A percentile compares a stretch with the other conserved stretches of the same genome.
Conservation (phyloP, 2,329 filamentous ascomycete species). For the Cryphonectria japonica region DNA sequence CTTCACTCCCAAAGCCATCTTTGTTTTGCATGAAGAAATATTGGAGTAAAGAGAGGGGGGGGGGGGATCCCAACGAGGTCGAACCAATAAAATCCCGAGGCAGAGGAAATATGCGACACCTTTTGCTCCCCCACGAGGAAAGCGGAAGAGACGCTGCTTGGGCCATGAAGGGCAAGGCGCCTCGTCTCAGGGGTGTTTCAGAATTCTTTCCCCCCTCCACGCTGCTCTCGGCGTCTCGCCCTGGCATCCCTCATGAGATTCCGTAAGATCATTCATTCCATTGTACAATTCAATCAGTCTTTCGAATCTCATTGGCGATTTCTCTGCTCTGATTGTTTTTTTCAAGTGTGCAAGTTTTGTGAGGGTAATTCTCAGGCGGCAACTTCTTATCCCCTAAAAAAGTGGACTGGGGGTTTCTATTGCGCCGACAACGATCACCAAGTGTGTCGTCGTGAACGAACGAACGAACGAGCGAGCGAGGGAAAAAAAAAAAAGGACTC, state of each 20-base stretch:
- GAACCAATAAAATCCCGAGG: too few species aligned
- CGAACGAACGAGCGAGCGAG: too few species aligned
- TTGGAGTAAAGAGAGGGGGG: too few species aligned
- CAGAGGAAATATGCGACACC: too few species aligned
- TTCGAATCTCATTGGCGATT: background rate
- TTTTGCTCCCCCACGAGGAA: background rate
- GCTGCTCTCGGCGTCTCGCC: background rate
- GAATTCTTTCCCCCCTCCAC: conserved; percentile 8
- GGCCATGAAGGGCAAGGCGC: conserved; percentile 4
- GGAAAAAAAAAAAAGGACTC: too few species aligned
- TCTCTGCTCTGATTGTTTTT: background rate
- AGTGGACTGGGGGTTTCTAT: too few species aligned
- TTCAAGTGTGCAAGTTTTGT: background rate
- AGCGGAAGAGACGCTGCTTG: background rate
- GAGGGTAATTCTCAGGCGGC: background rate
- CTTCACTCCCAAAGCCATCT: too few species aligned
- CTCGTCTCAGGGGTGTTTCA: conserved; percentile 36
- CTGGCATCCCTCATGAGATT: background rate
- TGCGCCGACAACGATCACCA: too few species aligned
- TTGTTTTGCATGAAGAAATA: too few species aligned
- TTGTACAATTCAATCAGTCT: background rate
- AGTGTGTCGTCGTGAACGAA: too few species aligned
- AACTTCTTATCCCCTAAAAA: too few species aligned
- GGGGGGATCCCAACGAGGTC: too few species aligned
- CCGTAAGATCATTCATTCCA: background rate